Percentiles rank a stretch among this genome's conserved stretches.
phyloP scores from a whole-genome alignment of 345 rosid species.

The Populus nigra region DNA sequence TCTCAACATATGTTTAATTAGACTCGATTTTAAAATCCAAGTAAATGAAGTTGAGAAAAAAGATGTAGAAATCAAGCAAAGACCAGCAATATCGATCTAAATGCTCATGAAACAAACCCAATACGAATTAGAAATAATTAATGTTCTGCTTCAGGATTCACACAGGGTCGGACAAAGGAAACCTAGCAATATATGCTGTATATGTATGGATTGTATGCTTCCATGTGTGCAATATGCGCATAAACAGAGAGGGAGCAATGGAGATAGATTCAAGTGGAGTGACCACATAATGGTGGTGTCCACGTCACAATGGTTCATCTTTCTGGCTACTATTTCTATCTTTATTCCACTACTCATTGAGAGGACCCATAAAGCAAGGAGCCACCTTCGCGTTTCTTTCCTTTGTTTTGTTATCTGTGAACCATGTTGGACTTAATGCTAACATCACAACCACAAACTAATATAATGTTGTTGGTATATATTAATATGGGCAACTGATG shows the following conservation, averaged over 20 bases:
- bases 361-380: constrained; percentile 29
- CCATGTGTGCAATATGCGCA: neutral
- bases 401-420: constrained; percentile 1
- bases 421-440: constrained; percentile 24
- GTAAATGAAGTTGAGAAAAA: neutral
- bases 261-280: constrained; percentile 36
- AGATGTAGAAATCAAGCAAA: neutral
- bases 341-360: constrained; percentile 38
- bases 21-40: neutral
- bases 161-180: neutral
- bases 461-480: constrained; percentile 14
- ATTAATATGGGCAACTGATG: constrained; percentile 30
- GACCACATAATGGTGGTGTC: constrained; percentile 61
- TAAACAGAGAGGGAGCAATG: neutral
- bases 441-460: constrained; percentile 30
- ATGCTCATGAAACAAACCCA: neutral
- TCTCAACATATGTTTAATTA: too few relatives aligned
- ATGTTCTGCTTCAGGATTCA: neutral
- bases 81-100: neutral
- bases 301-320: constrained; percentile 39
- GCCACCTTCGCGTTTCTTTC: constrained; percentile 16
- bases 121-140: neutral
- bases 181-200: neutral
- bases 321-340: constrained; percentile 26
- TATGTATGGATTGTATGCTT: neutral